Conservation (phyloP, 257 asterid species). For the Przewalskia tangutica region DNA sequence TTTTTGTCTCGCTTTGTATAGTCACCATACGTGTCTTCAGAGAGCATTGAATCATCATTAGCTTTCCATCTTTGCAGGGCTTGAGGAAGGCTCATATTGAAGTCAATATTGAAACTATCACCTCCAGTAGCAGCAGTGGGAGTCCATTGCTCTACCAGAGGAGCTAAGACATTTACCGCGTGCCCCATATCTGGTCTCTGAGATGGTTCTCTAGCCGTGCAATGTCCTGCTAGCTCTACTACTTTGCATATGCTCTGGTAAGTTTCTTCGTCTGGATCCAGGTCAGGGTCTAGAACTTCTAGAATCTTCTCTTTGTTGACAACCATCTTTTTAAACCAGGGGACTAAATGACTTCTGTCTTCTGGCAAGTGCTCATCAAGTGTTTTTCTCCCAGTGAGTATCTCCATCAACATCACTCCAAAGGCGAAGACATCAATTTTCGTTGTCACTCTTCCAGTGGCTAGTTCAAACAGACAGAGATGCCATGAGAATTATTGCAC, state of each 20-base stretch:
- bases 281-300: conserved; percentile 36
- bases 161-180: conserved; percentile 50
- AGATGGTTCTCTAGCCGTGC: conserved; percentile 57
- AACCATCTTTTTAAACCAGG: conserved; percentile 56
- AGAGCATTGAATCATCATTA: conserved; percentile 27
- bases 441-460: conserved; percentile 80
- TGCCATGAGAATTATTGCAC: not conserved
- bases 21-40: conserved; percentile 4
- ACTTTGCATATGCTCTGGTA: conserved; percentile 42
- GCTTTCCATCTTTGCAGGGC: conserved; percentile 65
- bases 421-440: conserved; percentile 77
- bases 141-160: conserved; percentile 71
- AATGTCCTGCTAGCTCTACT: conserved; percentile 68
- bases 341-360: conserved; percentile 46
- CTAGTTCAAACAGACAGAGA: conserved; percentile 27
- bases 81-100: conserved; percentile 47
- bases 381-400: conserved; percentile 62
- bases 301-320: conserved; percentile 31
- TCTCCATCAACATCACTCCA: conserved; percentile 86
- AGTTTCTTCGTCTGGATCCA: conserved; percentile 40
- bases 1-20: not conserved
- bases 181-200: conserved; percentile 84
- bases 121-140: conserved; percentile 26
- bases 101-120: conserved; percentile 25
- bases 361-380: conserved; percentile 60